A percentile compares a stretch with the other conserved stretches of the same genome.
Conservation (phyloP, 352 stramenopile species). For the Phytophthora podocarpi region DNA sequence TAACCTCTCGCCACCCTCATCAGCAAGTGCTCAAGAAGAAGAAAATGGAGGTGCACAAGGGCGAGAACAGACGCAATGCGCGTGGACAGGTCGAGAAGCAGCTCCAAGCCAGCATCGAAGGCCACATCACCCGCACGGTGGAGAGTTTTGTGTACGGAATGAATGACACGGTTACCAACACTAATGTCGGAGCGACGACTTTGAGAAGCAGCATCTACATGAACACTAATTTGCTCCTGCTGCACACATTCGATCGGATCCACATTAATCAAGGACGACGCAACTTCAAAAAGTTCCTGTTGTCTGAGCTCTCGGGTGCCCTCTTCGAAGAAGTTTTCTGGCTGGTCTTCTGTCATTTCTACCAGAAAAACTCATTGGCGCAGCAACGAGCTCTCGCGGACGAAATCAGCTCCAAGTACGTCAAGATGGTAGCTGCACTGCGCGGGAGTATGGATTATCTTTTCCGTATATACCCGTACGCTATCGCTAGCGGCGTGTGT, state of each 20-base stretch:
- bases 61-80: constrained; percentile 73
- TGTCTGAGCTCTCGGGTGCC: constrained; percentile 73
- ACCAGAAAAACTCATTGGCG: constrained; percentile 72
- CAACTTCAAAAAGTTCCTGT: constrained; percentile 85
- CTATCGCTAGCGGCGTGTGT: constrained; percentile 75
- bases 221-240: constrained; percentile 84
- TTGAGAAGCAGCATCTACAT: constrained; percentile 48
- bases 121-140: constrained; percentile 87
- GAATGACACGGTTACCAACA: constrained; percentile 16
- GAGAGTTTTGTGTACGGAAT: constrained; percentile 64
- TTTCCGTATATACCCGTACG: constrained; percentile 90
- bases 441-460: constrained; percentile 84
- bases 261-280: constrained; percentile 72
- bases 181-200: background rate
- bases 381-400: constrained; percentile 77
- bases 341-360: constrained; percentile 90
- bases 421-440: constrained; percentile 78
- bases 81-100: constrained; percentile 84
- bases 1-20: too few species aligned
- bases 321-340: constrained; percentile 91
- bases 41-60: constrained; percentile 79
- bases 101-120: constrained; percentile 88
- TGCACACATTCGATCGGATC: constrained; percentile 86
- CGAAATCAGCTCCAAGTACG: constrained; percentile 74
- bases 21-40: constrained; percentile 85